A percentile compares a stretch with the other conserved stretches of the same genome.
Conservation (phyloP, 805 yeast species). For the Cyberlindnera xishuangbannaensis region DNA sequence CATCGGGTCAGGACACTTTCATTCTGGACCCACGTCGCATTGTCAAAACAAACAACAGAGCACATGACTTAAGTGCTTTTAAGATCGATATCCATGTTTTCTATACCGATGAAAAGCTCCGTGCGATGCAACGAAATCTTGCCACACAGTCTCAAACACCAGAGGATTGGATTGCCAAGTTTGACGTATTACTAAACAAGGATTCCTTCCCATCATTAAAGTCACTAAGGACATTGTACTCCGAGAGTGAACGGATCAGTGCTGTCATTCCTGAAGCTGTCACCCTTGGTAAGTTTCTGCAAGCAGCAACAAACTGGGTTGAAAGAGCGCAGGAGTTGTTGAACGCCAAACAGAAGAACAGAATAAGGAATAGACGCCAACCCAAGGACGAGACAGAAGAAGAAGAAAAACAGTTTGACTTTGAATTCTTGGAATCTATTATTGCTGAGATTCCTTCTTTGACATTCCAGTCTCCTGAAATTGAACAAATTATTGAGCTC, state of each 20-base stretch:
- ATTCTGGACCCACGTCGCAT: conserved; percentile 29
- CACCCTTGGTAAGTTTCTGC: conserved; percentile 36
- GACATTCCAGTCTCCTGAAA: conserved; percentile 50
- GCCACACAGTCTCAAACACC: conserved; percentile 39
- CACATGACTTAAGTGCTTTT: conserved; percentile 4
- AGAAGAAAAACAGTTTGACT: conserved; percentile 12
- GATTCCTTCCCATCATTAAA: conserved; percentile 43
- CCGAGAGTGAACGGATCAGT: conserved; percentile 52
- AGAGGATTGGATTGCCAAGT: conserved; percentile 45
- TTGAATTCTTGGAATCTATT: conserved; percentile 23
- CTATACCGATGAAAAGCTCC: conserved; percentile 49
- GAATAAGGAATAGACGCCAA: conserved; percentile 25
- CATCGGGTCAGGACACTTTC: conserved; percentile 28
- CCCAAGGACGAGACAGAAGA: conserved; percentile 6
- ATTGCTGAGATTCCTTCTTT: conserved; percentile 43
- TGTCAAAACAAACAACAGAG: conserved; percentile 18
- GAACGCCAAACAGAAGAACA: conserved; percentile 34
- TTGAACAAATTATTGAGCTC: conserved; percentile 51
- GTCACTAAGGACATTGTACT: conserved; percentile 35
- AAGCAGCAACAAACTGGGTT: conserved; percentile 43
- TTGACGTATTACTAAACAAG: conserved; percentile 34
- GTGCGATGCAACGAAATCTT: conserved; percentile 31
- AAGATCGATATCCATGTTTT: conserved; percentile 40
- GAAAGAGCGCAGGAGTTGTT: conserved; percentile 50
- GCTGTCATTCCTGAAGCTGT: conserved; percentile 33